Evolutionary conservation across 208 protist species (phyloP).

Genomic region (Blechomonas ayalai): DNA sequence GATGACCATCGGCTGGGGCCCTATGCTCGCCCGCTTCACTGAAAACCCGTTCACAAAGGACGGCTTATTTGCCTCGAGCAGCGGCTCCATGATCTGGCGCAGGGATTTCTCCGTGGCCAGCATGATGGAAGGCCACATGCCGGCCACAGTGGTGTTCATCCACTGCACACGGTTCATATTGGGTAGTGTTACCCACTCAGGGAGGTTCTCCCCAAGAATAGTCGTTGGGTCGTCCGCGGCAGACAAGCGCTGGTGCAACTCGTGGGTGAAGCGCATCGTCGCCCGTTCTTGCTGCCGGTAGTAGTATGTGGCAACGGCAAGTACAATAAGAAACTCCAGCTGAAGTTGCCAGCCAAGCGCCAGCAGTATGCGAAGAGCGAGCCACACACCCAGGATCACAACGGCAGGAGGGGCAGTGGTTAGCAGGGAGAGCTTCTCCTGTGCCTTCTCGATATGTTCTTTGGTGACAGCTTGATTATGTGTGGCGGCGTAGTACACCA

Average conservation of each 20-base stretch:
- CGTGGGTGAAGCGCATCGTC: conserved; percentile 16
- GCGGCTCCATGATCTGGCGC: conserved; percentile 20
- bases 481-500: conserved; percentile 20
- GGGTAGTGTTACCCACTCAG: conserved; percentile 67
- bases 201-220: conserved; percentile 46
- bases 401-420: conserved; percentile 12
- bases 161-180: conserved; percentile 56
- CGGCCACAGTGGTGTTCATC: conserved; percentile 46
- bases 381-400: conserved; percentile 24
- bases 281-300: conserved; percentile 18
- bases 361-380: conserved; percentile 34
- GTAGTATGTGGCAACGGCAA: conserved; percentile 30
- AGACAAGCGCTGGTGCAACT: conserved; percentile 30
- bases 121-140: conserved; percentile 54
- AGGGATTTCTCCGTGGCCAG: conserved; percentile 41
- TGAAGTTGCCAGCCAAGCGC: conserved; percentile 48
- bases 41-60: conserved; percentile 40
- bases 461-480: conserved; percentile 15
- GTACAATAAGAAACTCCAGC: conserved; percentile 46
- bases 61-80: conserved; percentile 46
- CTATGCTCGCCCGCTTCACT: conserved; percentile 40
- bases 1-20: conserved; percentile 36
- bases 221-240: conserved; percentile 25
- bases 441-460: conserved; percentile 14
- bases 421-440: conserved; percentile 8